Evolutionary conservation across 768 basidiomycete species (phyloP), one percentile per base, ranked within the genome.

Genomic region (Suillus ampliporus): DNA sequence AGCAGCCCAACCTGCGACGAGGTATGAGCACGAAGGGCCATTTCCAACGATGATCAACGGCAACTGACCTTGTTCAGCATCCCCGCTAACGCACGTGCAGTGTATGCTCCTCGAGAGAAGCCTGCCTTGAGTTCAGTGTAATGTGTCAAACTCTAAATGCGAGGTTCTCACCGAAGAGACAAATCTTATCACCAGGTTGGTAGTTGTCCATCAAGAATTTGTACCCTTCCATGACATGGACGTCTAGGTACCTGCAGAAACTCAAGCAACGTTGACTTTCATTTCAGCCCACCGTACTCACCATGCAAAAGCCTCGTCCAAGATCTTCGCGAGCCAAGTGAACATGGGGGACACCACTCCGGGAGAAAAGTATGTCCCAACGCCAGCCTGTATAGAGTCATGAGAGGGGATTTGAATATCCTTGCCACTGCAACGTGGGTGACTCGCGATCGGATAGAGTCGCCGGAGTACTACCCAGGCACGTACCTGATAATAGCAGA

Each of bases 141-240:
- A 28, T 70, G 8, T 35, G 2, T 19, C 5, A 23, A 26, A 2
- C 7, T 13, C 47, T 23, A 35, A 40, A 10, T 8, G 10, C 40
- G 43, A 41, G 21, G 7, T 40, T 68, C 78, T 28, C 60, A 87
- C 89, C 90, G 61, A 92, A 91, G 23, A 92, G 73, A 68, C 87
- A 91, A 37, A 93, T 84, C 72, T 82, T 90, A 71, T 92, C 91
- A 1, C 91, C 92, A 0, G 76, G 67, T n/a, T 77, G 79, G 70
- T 89, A 92, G 68, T 89, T 92, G 64, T 89, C 82, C 92, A 94
- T 92, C 58, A 94, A 76, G 72, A 88, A 94, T 64, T 77, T 79
- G 74, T 94, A 94, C 1, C 92, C 92, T 10, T 84, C 88, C 75
- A 87, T 84, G 26, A 92, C 88, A 74, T 92, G 91, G 1, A 70